Percentiles rank a stretch among this genome's conserved stretches.
phyloP scores from a whole-genome alignment of 257 asterid species.

The Capsicum chinense region DNA sequence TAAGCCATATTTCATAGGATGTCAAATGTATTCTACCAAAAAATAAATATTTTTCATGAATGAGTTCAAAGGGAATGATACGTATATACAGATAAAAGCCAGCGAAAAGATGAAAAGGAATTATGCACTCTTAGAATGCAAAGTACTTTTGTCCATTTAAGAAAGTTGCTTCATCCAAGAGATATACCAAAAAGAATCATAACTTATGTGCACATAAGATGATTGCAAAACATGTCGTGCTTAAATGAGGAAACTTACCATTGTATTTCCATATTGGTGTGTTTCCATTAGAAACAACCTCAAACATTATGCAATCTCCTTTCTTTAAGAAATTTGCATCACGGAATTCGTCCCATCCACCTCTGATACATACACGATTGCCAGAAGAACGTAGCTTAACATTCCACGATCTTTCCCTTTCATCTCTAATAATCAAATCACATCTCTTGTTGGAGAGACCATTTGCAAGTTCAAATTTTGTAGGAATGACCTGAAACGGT shows the following conservation, averaged over 20 bases:
- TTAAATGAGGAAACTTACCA: not conserved
- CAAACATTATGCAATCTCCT: constrained; percentile 1
- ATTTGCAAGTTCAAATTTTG: not conserved
- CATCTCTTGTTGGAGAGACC: not conserved
- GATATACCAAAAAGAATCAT: not conserved
- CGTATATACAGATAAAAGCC: not conserved
- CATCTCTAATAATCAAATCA: constrained; percentile 15
- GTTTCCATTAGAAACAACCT: not conserved
- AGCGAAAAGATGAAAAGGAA: not conserved
- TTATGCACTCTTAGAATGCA: not conserved
- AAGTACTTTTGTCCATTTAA: not conserved
- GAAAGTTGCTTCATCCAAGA: not conserved
- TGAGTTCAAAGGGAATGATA: not conserved
- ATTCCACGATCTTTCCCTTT: not conserved
- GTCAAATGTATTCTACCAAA: too few relatives aligned
- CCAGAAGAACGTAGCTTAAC: not conserved
- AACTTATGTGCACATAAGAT: not conserved
- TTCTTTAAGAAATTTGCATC: constrained; percentile 1
- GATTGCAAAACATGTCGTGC: not conserved
- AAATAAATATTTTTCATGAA: too few relatives aligned
- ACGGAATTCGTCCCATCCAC: not conserved
- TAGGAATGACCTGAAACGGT: not conserved
- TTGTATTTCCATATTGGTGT: not conserved
- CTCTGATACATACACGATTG: not conserved
- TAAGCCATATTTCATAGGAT: too few relatives aligned